Percentiles rank a stretch among this genome's conserved stretches.
phyloP scores from a whole-genome alignment of 805 yeast genomes.

The Metschnikowia drakensbergensis region DNA sequence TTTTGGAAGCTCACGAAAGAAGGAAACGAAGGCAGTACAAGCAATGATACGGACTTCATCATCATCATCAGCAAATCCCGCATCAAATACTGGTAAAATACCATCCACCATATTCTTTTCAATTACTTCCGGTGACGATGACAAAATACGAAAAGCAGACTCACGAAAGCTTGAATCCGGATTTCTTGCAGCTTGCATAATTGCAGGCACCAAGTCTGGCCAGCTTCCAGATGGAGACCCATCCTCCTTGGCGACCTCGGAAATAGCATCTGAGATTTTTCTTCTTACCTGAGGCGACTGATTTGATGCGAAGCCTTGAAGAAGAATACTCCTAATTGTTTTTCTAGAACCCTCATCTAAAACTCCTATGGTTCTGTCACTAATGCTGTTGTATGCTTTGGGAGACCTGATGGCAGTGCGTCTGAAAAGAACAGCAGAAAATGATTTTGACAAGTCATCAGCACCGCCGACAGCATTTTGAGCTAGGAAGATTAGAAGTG shows the following conservation, averaged over 20 bases:
- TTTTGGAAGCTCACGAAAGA: slow-evolving; percentile 79
- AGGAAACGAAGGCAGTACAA: slow-evolving; percentile 87
- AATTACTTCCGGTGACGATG: slow-evolving; percentile 77
- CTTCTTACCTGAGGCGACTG: slow-evolving; percentile 80
- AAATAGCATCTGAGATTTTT: slow-evolving; percentile 88
- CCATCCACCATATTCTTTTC: slow-evolving; percentile 53
- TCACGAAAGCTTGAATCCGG: slow-evolving; percentile 72
- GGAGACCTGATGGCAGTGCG: slow-evolving; percentile 82
- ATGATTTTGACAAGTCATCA: slow-evolving; percentile 55
- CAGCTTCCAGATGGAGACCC: slow-evolving; percentile 52
- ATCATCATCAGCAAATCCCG: slow-evolving; percentile 74
- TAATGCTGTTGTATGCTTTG: slow-evolving; percentile 56
- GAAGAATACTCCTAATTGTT: slow-evolving; percentile 61
- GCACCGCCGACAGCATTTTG: slow-evolving; percentile 67
- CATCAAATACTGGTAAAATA: slow-evolving; percentile 64
- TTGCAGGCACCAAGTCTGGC: slow-evolving; percentile 74
- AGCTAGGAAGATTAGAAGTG: slow-evolving; percentile 72
- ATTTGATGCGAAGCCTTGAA: slow-evolving; percentile 68
- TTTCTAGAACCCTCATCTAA: slow-evolving; percentile 53
- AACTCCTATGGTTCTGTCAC: slow-evolving; percentile 75
- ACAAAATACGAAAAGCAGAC: slow-evolving; percentile 83
- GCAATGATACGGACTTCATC: slow-evolving; percentile 90
- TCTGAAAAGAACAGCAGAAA: slow-evolving; percentile 80
- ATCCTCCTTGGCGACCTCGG: slow-evolving; percentile 79
- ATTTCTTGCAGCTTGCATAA: slow-evolving; percentile 59